These are phyloP conservation scores for Boletus edulis DNA, from an alignment of 768 basidiomycete genomes.

Conservation along the genomic window DNA sequence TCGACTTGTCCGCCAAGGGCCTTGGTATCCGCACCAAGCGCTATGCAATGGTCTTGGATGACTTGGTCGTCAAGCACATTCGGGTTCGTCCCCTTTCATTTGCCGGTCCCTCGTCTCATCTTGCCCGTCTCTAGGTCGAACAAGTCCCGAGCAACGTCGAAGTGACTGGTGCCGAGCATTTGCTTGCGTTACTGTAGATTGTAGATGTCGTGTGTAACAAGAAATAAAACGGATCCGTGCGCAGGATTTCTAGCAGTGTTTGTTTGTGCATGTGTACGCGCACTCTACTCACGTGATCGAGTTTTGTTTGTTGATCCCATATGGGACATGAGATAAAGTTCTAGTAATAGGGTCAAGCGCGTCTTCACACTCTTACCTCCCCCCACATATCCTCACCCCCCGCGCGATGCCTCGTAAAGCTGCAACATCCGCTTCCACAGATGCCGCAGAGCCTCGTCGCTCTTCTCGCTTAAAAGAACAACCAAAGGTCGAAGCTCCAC, in stretches of 20 bases:
- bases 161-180: conserved; percentile 11
- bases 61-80: conserved; percentile 67
- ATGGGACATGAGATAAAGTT: conserved; percentile 34
- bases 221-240: conserved; percentile 15
- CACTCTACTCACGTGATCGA: conserved; percentile 30
- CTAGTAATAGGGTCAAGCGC: conserved; percentile 31
- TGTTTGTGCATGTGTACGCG: conserved; percentile 34
- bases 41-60: conserved; percentile 65
- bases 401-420: conserved; percentile 69
- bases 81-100: conserved; percentile 38
- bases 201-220: too few species aligned
- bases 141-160: background rate
- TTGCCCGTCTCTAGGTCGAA: conserved; percentile 12
- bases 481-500: conserved; percentile 49
- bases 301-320: conserved; percentile 35
- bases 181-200: conserved; percentile 14
- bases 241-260: background rate
- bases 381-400: conserved; percentile 9
- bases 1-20: conserved; percentile 48
- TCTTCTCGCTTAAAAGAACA: conserved; percentile 73
- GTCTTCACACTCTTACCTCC: conserved; percentile 23
- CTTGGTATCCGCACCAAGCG: conserved; percentile 59
- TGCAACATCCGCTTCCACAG: conserved; percentile 41
- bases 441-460: conserved; percentile 57
- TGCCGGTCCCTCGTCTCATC: background rate